Percentiles rank a stretch among this genome's conserved stretches.
Conservation (phyloP, 495 filamentous ascomycete genomes). For the Tuber borchii region DNA sequence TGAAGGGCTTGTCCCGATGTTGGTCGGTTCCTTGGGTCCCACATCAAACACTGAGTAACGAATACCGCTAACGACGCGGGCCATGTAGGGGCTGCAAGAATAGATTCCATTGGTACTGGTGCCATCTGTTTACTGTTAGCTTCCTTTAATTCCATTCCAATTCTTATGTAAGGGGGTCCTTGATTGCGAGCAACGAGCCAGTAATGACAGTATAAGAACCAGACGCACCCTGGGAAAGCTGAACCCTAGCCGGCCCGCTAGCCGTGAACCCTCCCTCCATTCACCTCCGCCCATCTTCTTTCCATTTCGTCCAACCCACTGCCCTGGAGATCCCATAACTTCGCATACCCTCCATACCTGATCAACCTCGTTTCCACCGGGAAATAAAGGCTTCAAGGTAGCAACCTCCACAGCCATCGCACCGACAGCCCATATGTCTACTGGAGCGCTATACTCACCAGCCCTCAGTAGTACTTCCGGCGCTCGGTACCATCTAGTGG, state of each 20-base stretch:
- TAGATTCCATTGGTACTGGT: slow-evolving; percentile 91
- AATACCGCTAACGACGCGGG: slow-evolving; percentile 79
- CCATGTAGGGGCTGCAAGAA: slow-evolving; percentile 86
- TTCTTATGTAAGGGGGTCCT: slow-evolving; percentile 27
- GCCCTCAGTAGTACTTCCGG: slow-evolving; percentile 92
- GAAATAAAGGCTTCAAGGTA: slow-evolving; percentile 93
- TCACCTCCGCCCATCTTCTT: slow-evolving; percentile 88
- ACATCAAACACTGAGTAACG: slow-evolving; percentile 99
- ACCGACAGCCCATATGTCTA: slow-evolving; percentile 97
- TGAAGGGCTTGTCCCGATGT: slow-evolving; percentile 89
- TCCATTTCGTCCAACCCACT: slow-evolving; percentile 91
- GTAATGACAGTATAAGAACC: slow-evolving; percentile 13
- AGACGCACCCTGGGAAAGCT: slow-evolving; percentile 78
- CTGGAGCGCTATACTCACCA: slow-evolving; percentile 93
- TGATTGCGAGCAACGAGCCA: slow-evolving; percentile 1
- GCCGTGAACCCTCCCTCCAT: slow-evolving; percentile 87
- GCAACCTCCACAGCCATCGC: slow-evolving; percentile 99
- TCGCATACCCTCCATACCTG: slow-evolving; percentile 99
- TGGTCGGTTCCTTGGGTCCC: slow-evolving; percentile 90
- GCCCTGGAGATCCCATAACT: slow-evolving; percentile 98
- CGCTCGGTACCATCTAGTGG: slow-evolving; percentile 95
- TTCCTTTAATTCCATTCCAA: neutral
- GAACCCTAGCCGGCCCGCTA: slow-evolving; percentile 94
- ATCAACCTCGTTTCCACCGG: slow-evolving; percentile 95
- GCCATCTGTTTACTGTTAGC: slow-evolving; percentile 64